These are phyloP conservation scores for Globisporangium paroecandrum DNA, from an alignment of 352 stramenopile species.

Conservation along the genomic window DNA sequence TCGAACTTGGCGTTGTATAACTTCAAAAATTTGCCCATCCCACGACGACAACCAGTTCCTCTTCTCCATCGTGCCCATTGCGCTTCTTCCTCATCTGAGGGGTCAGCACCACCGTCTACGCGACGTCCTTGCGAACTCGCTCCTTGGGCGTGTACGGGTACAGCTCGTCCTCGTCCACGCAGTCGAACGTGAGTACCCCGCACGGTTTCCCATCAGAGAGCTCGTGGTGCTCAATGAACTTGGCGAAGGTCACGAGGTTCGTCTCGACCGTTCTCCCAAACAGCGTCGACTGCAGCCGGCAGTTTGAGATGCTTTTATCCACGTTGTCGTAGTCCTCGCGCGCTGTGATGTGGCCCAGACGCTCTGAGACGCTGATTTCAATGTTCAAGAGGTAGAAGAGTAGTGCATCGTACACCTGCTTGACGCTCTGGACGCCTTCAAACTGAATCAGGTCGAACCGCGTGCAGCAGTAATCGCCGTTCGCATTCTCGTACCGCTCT, in stretches of 20 bases:
- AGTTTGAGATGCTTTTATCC: conserved; percentile 24
- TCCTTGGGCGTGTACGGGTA: conserved; percentile 37
- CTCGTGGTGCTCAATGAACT: conserved; percentile 24
- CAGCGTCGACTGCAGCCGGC: conserved; percentile 25
- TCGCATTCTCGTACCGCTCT: conserved; percentile 18
- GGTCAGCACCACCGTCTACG: conserved; percentile 3
- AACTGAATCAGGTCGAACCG: conserved; percentile 39
- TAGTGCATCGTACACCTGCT: conserved; percentile 34
- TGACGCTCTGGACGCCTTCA: conserved; percentile 18
- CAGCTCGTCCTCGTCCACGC: conserved; percentile 45
- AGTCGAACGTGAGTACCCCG: conserved; percentile 32
- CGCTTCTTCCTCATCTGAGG: background rate
- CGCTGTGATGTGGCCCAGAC: conserved; percentile 35
- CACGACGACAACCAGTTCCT: background rate
- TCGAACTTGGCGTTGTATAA: background rate
- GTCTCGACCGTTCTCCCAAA: conserved; percentile 29
- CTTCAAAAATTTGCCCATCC: background rate
- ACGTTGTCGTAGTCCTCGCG: conserved; percentile 33
- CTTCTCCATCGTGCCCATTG: background rate
- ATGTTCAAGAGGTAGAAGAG: conserved; percentile 32
- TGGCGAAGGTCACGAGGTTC: conserved; percentile 33
- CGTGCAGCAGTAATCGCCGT: conserved; percentile 35
- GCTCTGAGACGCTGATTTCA: conserved; percentile 40
- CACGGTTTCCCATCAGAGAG: background rate
- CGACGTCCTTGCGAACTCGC: conserved; percentile 27